phyloP scores from a whole-genome alignment of 371 early-diverging fungal genomes.

The Sporodiniella umbellata region DNA sequence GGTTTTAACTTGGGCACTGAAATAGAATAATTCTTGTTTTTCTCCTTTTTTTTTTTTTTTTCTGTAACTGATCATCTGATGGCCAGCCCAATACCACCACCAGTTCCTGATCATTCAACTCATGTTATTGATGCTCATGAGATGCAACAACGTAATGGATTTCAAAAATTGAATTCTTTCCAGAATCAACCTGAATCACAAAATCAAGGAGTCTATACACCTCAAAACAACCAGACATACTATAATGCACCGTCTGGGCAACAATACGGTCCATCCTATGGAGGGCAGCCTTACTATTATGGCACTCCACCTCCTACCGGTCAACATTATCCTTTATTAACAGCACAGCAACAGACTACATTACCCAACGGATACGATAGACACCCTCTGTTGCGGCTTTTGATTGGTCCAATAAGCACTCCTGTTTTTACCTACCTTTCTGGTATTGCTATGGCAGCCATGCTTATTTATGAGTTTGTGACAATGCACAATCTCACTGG shows the following conservation, averaged over 20 bases:
- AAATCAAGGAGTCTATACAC: not conserved
- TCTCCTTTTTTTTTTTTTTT: not conserved
- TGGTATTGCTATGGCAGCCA: constrained; percentile 46
- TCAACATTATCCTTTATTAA: constrained; percentile 7
- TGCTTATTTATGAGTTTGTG: constrained; percentile 55
- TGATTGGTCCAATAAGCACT: constrained; percentile 31
- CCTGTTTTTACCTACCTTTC: constrained; percentile 56
- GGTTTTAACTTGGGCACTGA: too few relatives aligned
- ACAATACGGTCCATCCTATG: not conserved
- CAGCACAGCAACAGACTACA: not conserved
- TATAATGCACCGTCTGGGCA: not conserved
- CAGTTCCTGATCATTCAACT: constrained; percentile 5
- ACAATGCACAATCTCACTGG: constrained; percentile 51
- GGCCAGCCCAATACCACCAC: not conserved
- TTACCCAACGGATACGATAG: constrained; percentile 14
- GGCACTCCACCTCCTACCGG: constrained; percentile 7
- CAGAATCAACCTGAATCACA: not conserved
- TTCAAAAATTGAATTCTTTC: constrained; percentile 8
- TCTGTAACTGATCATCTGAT: not conserved
- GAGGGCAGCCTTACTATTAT: constrained; percentile 4
- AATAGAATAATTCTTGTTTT: too few relatives aligned
- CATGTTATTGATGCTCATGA: constrained; percentile 3
- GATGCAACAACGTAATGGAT: constrained; percentile 10
- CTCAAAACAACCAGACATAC: constrained; percentile 3
- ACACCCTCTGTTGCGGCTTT: constrained; percentile 10